phyloP scores from a whole-genome alignment of 768 basidiomycete species.

The Lactarius deliciosus region DNA sequence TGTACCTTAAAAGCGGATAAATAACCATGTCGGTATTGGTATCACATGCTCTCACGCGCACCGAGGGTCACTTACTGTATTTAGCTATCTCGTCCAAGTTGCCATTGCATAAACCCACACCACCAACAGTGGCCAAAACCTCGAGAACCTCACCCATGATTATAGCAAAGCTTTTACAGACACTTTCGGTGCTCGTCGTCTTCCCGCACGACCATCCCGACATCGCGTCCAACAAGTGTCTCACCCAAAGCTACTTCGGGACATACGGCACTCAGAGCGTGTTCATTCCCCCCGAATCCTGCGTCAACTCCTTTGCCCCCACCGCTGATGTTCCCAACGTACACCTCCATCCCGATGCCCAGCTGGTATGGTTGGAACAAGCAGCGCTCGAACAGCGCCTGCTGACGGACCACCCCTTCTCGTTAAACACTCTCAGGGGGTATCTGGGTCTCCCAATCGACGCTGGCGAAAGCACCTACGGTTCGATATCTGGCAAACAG shows the following conservation, averaged over 20 bases:
- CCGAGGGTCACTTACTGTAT: not conserved
- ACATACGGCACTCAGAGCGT: conserved; percentile 54
- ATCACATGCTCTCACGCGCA: not conserved
- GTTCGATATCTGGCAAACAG: conserved; percentile 13
- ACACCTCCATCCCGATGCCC: conserved; percentile 35
- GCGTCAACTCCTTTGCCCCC: conserved; percentile 36
- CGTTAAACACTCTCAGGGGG: conserved; percentile 6
- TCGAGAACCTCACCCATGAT: conserved; percentile 18
- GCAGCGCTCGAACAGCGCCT: conserved; percentile 46
- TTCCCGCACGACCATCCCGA: conserved; percentile 45
- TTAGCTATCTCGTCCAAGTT: not conserved
- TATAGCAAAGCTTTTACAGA: conserved; percentile 21
- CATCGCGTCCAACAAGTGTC: conserved; percentile 43
- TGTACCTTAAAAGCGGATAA: too few species aligned
- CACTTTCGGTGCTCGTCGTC: conserved; percentile 38
- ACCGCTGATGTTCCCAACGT: conserved; percentile 4
- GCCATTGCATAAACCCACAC: not conserved
- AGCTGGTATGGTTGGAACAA: conserved; percentile 41
- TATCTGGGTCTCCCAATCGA: conserved; percentile 27
- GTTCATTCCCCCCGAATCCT: conserved; percentile 45
- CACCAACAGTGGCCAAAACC: not conserved
- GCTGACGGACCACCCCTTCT: conserved; percentile 23
- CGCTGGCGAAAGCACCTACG: conserved; percentile 5
- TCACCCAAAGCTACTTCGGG: conserved; percentile 54
- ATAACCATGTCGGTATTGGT: not conserved